phyloP scores from a whole-genome alignment of 768 basidiomycete genomes.

The Scleroderma citrinum region DNA sequence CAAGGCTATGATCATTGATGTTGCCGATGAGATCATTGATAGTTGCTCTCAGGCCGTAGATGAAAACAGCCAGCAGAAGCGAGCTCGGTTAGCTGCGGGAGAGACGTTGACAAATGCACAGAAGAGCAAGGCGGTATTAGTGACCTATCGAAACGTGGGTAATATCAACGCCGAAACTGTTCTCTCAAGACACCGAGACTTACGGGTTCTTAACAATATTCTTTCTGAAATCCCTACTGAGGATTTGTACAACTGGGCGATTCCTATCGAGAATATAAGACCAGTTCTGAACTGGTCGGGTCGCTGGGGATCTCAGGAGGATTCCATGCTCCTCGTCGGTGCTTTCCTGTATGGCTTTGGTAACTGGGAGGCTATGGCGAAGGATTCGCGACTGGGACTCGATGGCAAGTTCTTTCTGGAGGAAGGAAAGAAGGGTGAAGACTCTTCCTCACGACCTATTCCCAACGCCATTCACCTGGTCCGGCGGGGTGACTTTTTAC shows the following conservation, averaged over 20 bases:
- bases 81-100: slow-evolving; percentile 66
- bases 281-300: slow-evolving; percentile 96
- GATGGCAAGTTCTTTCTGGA: slow-evolving; percentile 97
- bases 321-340: slow-evolving; percentile 91
- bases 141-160: slow-evolving; percentile 81
- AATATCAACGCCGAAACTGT: slow-evolving; percentile 99
- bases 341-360: slow-evolving; percentile 93
- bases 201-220: slow-evolving; percentile 81
- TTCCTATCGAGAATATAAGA: slow-evolving; percentile 91
- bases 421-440: slow-evolving; percentile 93
- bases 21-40: slow-evolving; percentile 89
- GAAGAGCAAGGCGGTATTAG: slow-evolving; percentile 95
- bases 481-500: slow-evolving; percentile 90
- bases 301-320: slow-evolving; percentile 88
- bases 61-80: slow-evolving; percentile 78
- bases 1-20: slow-evolving; percentile 82
- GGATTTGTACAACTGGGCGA: slow-evolving; percentile 75
- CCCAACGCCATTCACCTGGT: slow-evolving; percentile 98
- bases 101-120: slow-evolving; percentile 89
- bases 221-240: slow-evolving; percentile 55
- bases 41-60: slow-evolving; percentile 79
- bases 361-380: slow-evolving; percentile 93
- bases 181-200: slow-evolving; percentile 81
- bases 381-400: slow-evolving; percentile 78
- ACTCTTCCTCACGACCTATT: slow-evolving; percentile 77